A percentile compares a stretch with the other conserved stretches of the same genome.
Conservation (phyloP, 805 yeast genomes). For the Vanderwaltozyma tropicalis region DNA sequence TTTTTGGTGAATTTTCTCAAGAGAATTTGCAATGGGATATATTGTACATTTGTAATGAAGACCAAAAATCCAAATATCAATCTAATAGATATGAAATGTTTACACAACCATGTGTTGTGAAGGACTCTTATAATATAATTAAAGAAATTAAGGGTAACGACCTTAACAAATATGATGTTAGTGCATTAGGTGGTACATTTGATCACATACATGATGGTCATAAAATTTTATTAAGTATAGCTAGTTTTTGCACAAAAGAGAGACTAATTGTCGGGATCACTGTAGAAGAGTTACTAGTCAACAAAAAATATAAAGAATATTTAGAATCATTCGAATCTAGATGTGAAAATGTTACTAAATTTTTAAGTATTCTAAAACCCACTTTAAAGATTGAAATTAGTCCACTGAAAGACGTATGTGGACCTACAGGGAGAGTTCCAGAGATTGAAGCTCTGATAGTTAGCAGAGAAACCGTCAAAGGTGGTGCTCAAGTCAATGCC, state of each 20-base stretch:
- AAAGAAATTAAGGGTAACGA: slow-evolving; percentile 9
- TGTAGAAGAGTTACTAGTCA: slow-evolving; percentile 57
- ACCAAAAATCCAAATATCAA: neutral
- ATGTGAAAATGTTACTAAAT: slow-evolving; percentile 35
- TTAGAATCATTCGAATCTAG: slow-evolving; percentile 52
- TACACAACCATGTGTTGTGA: neutral
- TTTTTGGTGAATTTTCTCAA: slow-evolving; percentile 10
- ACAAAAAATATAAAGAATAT: slow-evolving; percentile 61
- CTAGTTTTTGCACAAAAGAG: slow-evolving; percentile 48
- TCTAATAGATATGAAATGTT: slow-evolving; percentile 2
- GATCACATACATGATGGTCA: slow-evolving; percentile 97
- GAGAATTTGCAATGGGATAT: slow-evolving; percentile 11
- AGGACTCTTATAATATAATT: neutral
- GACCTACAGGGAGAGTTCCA: slow-evolving; percentile 74
- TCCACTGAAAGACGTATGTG: slow-evolving; percentile 77
- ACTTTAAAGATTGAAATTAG: slow-evolving; percentile 38
- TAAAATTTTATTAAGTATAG: slow-evolving; percentile 65
- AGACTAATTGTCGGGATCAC: slow-evolving; percentile 75
- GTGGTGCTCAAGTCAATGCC: slow-evolving; percentile 65
- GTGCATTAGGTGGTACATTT: slow-evolving; percentile 91
- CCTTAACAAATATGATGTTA: slow-evolving; percentile 25
- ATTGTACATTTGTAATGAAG: slow-evolving; percentile 7
- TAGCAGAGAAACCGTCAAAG: slow-evolving; percentile 67
- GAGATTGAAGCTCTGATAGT: slow-evolving; percentile 74
- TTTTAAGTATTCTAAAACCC: slow-evolving; percentile 42